phyloP scores from a whole-genome alignment of 768 basidiomycete species.

The Hericium rajendrae region DNA sequence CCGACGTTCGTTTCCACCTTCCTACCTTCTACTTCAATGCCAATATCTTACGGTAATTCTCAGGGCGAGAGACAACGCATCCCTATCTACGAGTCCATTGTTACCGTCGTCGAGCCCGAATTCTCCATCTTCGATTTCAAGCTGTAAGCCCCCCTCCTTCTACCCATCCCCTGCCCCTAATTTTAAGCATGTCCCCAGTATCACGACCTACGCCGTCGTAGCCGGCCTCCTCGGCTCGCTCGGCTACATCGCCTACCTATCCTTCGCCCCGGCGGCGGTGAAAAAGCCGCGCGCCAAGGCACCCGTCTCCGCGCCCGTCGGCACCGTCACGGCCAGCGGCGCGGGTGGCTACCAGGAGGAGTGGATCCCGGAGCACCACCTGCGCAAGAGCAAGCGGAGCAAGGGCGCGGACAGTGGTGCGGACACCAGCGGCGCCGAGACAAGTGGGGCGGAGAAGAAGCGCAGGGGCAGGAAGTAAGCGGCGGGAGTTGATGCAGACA shows the following conservation, averaged over 20 bases:
- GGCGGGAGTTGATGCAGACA: neutral
- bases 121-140: slow-evolving; percentile 71
- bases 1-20: slow-evolving; percentile 37
- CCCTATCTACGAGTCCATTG: slow-evolving; percentile 63
- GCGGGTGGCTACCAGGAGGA: slow-evolving; percentile 75
- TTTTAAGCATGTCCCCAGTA: slow-evolving; percentile 20
- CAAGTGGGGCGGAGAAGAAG: slow-evolving; percentile 47
- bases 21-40: neutral
- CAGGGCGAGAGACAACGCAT: slow-evolving; percentile 54
- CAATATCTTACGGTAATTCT: neutral
- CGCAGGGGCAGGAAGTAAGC: slow-evolving; percentile 44
- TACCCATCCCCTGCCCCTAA: neutral
- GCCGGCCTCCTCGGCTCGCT: slow-evolving; percentile 51
- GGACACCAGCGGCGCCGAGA: slow-evolving; percentile 48
- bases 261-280: slow-evolving; percentile 58
- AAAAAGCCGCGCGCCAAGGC: slow-evolving; percentile 41
- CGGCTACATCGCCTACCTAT: slow-evolving; percentile 53
- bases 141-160: slow-evolving; percentile 41
- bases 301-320: slow-evolving; percentile 35
- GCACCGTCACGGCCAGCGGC: slow-evolving; percentile 52
- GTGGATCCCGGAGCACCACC: slow-evolving; percentile 88
- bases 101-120: slow-evolving; percentile 75
- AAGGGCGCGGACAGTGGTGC: slow-evolving; percentile 42
- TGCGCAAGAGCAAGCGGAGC: slow-evolving; percentile 57
- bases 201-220: slow-evolving; percentile 67